Percentiles rank a stretch among this genome's conserved stretches.
These are phyloP conservation scores for Heteromeles arbutifolia DNA, from an alignment of 306 rosid species.

Conservation along the genomic window DNA sequence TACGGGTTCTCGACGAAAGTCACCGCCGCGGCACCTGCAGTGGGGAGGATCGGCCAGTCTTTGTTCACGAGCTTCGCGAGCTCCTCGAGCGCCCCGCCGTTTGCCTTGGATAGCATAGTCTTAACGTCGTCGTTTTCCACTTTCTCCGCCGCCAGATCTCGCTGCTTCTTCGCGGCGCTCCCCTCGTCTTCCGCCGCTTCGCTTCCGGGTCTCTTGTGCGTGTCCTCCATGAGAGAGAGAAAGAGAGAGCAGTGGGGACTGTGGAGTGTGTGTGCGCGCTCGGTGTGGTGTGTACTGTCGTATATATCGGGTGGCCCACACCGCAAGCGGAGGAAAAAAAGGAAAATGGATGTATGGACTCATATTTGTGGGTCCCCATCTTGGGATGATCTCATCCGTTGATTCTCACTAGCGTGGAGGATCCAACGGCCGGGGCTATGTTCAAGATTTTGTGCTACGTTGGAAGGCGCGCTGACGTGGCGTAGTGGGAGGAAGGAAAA, in stretches of 20 bases:
- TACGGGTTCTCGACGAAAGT: conserved; percentile 51
- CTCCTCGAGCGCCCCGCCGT: not conserved
- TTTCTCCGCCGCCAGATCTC: not conserved
- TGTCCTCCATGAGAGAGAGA: conserved; percentile 13
- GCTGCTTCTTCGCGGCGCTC: not conserved
- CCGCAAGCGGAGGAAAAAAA: not conserved
- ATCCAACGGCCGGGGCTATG: not conserved
- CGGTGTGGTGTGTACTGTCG: not conserved
- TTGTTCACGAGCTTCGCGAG: conserved; percentile 6
- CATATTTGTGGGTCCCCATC: not conserved
- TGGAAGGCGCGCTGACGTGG: not conserved
- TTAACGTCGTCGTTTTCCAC: not conserved
- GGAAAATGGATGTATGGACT: not conserved
- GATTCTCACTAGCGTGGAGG: not conserved
- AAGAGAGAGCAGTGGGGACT: not conserved
- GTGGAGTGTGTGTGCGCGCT: not conserved
- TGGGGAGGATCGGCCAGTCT: not conserved
- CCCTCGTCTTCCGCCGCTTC: not conserved
- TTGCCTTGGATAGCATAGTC: not conserved
- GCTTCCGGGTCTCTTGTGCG: not conserved
- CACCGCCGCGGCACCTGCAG: conserved; percentile 1
- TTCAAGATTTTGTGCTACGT: not conserved
- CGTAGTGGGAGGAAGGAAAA: not conserved
- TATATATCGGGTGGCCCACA: not conserved
- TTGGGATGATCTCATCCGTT: not conserved